These are phyloP conservation scores for Leishmania gerbilli DNA, from an alignment of 208 protist genomes.

Conservation along the genomic window DNA sequence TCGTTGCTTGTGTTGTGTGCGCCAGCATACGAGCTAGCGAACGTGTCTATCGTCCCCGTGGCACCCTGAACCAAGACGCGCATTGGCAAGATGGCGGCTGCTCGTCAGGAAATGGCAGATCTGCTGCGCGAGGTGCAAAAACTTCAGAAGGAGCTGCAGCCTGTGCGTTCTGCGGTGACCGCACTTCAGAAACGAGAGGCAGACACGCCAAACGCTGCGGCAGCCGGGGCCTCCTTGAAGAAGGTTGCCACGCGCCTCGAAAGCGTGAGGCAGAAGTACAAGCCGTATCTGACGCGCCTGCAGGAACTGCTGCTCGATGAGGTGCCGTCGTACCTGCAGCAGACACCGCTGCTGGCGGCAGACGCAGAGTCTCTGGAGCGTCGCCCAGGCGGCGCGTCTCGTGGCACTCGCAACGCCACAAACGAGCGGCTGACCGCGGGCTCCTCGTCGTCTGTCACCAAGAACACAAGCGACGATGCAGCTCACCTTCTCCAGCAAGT, in stretches of 20 bases:
- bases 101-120: slow-evolving; percentile 57
- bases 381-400: not conserved
- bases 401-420: not conserved
- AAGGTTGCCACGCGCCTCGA: slow-evolving; percentile 65
- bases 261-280: slow-evolving; percentile 61
- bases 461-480: slow-evolving; percentile 18
- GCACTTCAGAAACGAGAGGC: slow-evolving; percentile 69
- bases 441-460: not conserved
- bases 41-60: not conserved
- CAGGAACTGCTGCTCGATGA: slow-evolving; percentile 43
- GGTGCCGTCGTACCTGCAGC: slow-evolving; percentile 48
- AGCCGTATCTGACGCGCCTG: slow-evolving; percentile 34
- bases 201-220: slow-evolving; percentile 52
- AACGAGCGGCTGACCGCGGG: not conserved
- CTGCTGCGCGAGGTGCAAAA: slow-evolving; percentile 75
- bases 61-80: not conserved
- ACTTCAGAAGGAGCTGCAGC: slow-evolving; percentile 76
- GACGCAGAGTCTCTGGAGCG: slow-evolving; percentile 4
- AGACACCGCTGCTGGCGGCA: slow-evolving; percentile 41
- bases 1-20: not conserved
- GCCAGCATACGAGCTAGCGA: not conserved
- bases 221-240: slow-evolving; percentile 66
- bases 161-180: slow-evolving; percentile 70
- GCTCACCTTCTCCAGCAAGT: slow-evolving; percentile 40
- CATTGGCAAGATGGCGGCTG: slow-evolving; percentile 35